These are phyloP conservation scores for Xylaria sp. DNA, from an alignment of 2,329 filamentous ascomycete genomes.

Conservation along the genomic window DNA sequence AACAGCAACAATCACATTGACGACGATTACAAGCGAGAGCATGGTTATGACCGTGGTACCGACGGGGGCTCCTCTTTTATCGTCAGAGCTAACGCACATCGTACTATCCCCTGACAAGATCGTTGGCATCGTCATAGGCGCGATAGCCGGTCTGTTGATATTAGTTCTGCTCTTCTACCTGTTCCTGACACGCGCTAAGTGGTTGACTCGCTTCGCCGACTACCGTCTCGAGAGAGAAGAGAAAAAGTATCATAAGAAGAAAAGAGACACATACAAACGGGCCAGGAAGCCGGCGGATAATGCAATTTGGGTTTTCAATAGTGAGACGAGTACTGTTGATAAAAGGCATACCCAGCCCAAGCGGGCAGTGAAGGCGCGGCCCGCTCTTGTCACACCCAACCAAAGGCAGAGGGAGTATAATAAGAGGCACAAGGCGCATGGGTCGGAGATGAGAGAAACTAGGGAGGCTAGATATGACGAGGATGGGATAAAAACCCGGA, in stretches of 20 bases:
- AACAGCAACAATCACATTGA: constrained; percentile 23
- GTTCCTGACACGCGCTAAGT: constrained; percentile 20
- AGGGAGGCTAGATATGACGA: background rate
- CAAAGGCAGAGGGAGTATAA: background rate
- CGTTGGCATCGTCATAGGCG: constrained; percentile 13
- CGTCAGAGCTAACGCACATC: background rate
- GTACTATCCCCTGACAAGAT: constrained; percentile 7
- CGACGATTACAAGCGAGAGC: constrained; percentile 25
- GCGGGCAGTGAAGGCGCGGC: background rate
- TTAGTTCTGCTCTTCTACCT: constrained; percentile 25
- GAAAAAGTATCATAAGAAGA: background rate
- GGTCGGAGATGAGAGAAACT: no score
- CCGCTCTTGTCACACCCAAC: background rate
- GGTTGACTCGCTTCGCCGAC: background rate
- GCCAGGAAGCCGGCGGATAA: background rate
- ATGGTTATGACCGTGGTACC: background rate
- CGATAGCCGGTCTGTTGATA: constrained; percentile 13
- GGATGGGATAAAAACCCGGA: background rate
- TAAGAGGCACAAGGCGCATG: background rate
- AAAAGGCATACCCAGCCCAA: background rate
- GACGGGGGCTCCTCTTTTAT: constrained; percentile 8
- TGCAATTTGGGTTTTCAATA: background rate
- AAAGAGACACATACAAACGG: background rate
- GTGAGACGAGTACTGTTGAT: background rate
- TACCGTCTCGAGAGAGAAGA: constrained; percentile 9